Conservation (phyloP, 208 protist species). For the Vickermania spadyakhi region DNA sequence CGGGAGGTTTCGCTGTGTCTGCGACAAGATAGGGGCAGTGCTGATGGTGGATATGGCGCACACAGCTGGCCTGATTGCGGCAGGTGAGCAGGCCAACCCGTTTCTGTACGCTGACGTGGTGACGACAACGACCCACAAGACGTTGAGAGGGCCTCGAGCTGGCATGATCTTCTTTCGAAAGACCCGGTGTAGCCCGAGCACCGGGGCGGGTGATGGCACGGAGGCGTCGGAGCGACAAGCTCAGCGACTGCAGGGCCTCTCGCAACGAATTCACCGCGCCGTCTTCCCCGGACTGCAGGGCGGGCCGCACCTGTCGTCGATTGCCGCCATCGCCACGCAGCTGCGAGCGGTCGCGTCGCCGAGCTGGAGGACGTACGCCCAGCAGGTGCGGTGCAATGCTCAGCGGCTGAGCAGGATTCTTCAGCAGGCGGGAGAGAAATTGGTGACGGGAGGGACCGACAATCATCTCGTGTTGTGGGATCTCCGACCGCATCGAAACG, state of each 20-base stretch:
- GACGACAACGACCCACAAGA: constrained; percentile 98
- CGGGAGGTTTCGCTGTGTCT: constrained; percentile 44
- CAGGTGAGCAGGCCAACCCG: constrained; percentile 48
- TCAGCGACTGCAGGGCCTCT: constrained; percentile 32
- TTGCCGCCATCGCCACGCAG: constrained; percentile 89
- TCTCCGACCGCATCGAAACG: constrained; percentile 65
- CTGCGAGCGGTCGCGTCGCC: constrained; percentile 80
- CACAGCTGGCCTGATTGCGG: constrained; percentile 80
- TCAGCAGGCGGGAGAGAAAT: constrained; percentile 48
- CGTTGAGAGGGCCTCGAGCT: constrained; percentile 91
- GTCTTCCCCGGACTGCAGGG: constrained; percentile 95
- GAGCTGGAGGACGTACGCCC: constrained; percentile 86
- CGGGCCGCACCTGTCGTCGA: constrained; percentile 94
- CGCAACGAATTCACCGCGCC: constrained; percentile 85
- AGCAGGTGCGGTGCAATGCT: constrained; percentile 79
- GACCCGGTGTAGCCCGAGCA: background rate
- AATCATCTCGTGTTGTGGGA: constrained; percentile 95
- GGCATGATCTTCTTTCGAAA: constrained; percentile 87
- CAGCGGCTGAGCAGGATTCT: constrained; percentile 50
- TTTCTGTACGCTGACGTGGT: constrained; percentile 95
- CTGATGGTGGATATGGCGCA: constrained; percentile 96
- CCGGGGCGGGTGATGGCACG: background rate
- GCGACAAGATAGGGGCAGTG: constrained; percentile 66
- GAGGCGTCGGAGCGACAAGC: constrained; percentile 1
- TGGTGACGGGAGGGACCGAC: constrained; percentile 92